Conservation (phyloP, 2,329 filamentous ascomycete genomes). For the Monosporascus cannonballus region DNA sequence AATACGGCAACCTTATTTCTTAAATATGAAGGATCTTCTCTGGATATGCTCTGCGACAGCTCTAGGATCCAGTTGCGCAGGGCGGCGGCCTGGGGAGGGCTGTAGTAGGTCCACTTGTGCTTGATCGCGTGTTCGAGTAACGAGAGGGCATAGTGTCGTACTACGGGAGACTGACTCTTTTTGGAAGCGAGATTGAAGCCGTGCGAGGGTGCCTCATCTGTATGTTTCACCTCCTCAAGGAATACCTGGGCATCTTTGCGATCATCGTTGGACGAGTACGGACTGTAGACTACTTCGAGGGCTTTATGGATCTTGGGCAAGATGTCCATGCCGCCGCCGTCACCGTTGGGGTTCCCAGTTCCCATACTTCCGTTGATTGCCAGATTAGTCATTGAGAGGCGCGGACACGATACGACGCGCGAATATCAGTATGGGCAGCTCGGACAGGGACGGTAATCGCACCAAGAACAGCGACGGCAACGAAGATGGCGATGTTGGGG, state of each 20-base stretch:
- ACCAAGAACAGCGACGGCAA: neutral
- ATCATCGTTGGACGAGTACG: constrained; percentile 71
- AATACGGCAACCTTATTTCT: constrained; percentile 91
- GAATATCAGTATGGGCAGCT: neutral
- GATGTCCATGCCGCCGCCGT: constrained; percentile 35
- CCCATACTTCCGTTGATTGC: constrained; percentile 22
- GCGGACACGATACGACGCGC: too few relatives aligned
- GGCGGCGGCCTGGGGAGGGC: constrained; percentile 57
- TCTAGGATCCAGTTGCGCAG: constrained; percentile 73
- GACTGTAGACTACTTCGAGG: constrained; percentile 79
- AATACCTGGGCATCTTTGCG: constrained; percentile 79
- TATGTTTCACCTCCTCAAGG: constrained; percentile 78
- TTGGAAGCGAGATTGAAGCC: constrained; percentile 79
- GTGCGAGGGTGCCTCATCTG: constrained; percentile 73
- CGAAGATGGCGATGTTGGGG: neutral
- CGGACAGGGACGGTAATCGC: neutral
- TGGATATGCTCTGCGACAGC: constrained; percentile 65
- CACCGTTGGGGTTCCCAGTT: constrained; percentile 28
- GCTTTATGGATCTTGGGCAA: constrained; percentile 73
- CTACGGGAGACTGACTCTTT: constrained; percentile 66
- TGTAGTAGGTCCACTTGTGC: constrained; percentile 75
- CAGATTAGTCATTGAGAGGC: constrained; percentile 16
- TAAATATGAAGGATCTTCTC: constrained; percentile 72
- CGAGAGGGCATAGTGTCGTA: constrained; percentile 90
- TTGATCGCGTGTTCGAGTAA: constrained; percentile 85